Evolutionary conservation across 192 early-diverging fungal species (phyloP), one percentile per base, ranked within the genome.

Genomic region (Coemansia sp.): DNA sequence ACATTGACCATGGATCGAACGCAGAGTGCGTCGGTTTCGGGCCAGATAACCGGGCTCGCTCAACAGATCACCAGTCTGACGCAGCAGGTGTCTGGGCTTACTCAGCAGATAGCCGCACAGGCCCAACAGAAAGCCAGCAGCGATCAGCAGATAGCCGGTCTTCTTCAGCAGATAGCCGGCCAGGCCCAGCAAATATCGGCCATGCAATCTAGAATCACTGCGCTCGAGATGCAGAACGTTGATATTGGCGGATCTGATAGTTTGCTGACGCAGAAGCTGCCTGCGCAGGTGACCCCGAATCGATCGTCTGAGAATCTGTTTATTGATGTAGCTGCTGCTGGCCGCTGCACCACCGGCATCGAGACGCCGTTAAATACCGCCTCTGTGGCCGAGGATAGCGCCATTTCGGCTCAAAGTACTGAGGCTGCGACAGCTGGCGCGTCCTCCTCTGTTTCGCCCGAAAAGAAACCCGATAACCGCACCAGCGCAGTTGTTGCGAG

Each of bases 191-290:
- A 48, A 4, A 48, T 48, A 48, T 48, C 45, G 14, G 14, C 41
- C 5, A 63, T 63, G 61, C 61, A 63, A 17, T 39, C 61, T 8
- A 43, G 33, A 28, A 63, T 63, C 11, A 4, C 39, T 4, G 22
- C 22, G 7, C 61, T 63, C 0, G 43, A 43, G 20, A 7, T 17
- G 43, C 61, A 63, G 41, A 43, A 32, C 12, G 61, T 32, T 32
- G 45, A 8, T 8, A 8, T 48, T 48, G 12, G 8, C 3, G 45
- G 12, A 3, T 48, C 45, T 12, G 17, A 8, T 12, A 48, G 39
- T 41, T 41, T 41, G 39, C 39, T 12, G 11, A 6, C 39, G 11
- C 39, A 41, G 11, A 6, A 41, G 39, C 5, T 1, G 39, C 39
- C 11, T 41, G 39, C 39, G 8, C 39, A 41, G 5, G 11, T 41